These are phyloP conservation scores for Fomitopsis palustris DNA, from an alignment of 1,284 basidiomycete species.

Conservation along the genomic window DNA sequence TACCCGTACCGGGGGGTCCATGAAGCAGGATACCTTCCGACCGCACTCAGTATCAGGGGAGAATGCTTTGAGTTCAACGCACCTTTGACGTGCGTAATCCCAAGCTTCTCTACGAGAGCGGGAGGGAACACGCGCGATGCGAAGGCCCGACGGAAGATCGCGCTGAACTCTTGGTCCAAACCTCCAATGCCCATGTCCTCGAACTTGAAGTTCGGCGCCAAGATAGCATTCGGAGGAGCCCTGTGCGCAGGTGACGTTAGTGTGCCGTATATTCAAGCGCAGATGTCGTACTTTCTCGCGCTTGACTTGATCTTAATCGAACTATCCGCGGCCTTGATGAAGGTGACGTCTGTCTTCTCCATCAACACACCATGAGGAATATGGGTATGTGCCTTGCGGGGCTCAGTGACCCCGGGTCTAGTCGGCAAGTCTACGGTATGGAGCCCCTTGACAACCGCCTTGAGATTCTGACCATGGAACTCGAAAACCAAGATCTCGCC, in stretches of 20 bases:
- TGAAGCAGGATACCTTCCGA: conserved; percentile 80
- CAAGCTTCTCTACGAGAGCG: conserved; percentile 94
- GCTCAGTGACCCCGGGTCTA: conserved; percentile 37
- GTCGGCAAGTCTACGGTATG: conserved; percentile 68
- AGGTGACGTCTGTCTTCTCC: conserved; percentile 87
- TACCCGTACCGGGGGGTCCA: conserved; percentile 97
- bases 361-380: conserved; percentile 75
- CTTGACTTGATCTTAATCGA: conserved; percentile 91
- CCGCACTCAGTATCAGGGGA: neutral
- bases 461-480: conserved; percentile 86
- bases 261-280: neutral
- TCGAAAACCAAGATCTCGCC: conserved; percentile 86
- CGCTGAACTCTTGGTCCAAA: conserved; percentile 91
- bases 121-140: conserved; percentile 98
- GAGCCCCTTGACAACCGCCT: conserved; percentile 68
- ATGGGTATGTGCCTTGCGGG: conserved; percentile 17
- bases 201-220: conserved; percentile 99
- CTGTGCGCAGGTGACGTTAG: conserved; percentile 36
- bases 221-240: conserved; percentile 90
- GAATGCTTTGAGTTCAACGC: conserved; percentile 10
- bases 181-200: conserved; percentile 99
- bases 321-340: conserved; percentile 82
- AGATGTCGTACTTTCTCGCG: conserved; percentile 66
- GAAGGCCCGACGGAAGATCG: conserved; percentile 98
- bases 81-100: conserved; percentile 99